Base-by-base conservation (phyloP, 2,329 filamentous ascomycete genomes). In the Venturia pyrina region DNA sequence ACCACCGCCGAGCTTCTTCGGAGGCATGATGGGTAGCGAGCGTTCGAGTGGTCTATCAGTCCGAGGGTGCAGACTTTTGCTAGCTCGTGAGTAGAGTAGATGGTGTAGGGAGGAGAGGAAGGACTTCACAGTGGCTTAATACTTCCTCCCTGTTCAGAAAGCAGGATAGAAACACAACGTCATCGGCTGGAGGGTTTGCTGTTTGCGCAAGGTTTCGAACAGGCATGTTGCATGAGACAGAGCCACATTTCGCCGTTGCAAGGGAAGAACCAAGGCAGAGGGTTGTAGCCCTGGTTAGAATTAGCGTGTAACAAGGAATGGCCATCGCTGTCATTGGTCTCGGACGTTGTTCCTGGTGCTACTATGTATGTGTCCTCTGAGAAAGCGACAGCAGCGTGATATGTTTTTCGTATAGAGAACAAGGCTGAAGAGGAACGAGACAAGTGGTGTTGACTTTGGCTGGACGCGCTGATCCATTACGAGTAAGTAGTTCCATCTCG, bases 271-370 rank as follows among this genome's bases (percentile, higher is more conserved):
- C 53, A 59, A 59, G 53, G 50, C 50, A 57, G 32, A 34, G 5
- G 24, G 50, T 34, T 15, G 50, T 32, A 34, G 19, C n/a, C 53
- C 13, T 40, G 53, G 32, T 37, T 59, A 37, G 40, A 32, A 32
- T 40, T 59, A 59, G 53, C 53, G 53, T 59, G 53, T 34, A 59
- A 59, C 53, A 59, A n/a, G 53, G 17, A n/a, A 40, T 37, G 53
- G 11, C 53, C 15, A 37, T 59, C 53, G 32, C 3, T 59, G 15
- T 21, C 32, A 37, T 59, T 59, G 53, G 53, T 37, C 32, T n/a
- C 13, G 13, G 53, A 37, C 2, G 24, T 17, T 34, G 50, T 56
- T 56, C 50, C 50, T 56, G 50, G 28, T 56, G 24, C 5, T 56
- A n/a, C n/a, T n/a, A n/a, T n/a, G n/a, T n/a, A n/a, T n/a, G n/a